Base-by-base conservation (phyloP, 192 early-diverging fungal species). In the Funneliformis mosseae region DNA sequence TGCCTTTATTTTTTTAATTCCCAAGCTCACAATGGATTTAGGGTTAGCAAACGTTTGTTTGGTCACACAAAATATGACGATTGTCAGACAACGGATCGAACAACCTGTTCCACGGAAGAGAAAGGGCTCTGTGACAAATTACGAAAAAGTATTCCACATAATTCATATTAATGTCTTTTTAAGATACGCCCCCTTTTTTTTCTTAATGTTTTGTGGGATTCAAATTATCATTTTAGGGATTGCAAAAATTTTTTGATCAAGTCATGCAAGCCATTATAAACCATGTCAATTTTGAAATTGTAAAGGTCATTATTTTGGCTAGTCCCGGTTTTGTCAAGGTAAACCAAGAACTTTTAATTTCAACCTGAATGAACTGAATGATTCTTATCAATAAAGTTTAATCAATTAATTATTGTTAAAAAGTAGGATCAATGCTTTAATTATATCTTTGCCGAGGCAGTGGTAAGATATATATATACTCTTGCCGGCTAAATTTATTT, bases 261-360 rank as follows among this genome's bases (percentile, higher is more conserved):
- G 88, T 97, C 3, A 94, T 92, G 82, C 92, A 96, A 82, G 94
- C 91, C 0, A 94, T 99, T 71, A 83, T 95, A 78, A 90, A 92
- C 59, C 94, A 96, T 83, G 84, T 99, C 21, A 92, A 98, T 83
- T 97, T 99, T 89, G 89, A 91, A 61, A 88, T 99, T 64, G 91
- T 98, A 82, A 99, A 98, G 81, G 97, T 94, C n/a, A 88, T 98
- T 14, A 96, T 99, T 69, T 82, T 99, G 21, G 97, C 95, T 48
- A 98, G 97, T 83, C 98, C 98, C 39, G 98, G 97, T 45, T 99
- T 98, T 90, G 92, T 94, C 21, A 93, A 92, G 91, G 92, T 94
- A 85, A 59, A 83, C 48, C 16, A n/a, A 84, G 60, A 67, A 0
- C 23, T 50, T 18, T 46, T 10, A 10, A 43, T 18, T 63, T 21